These are phyloP conservation scores for Penicillium sp. DNA, from an alignment of 2,329 filamentous ascomycete genomes.

Conservation along the genomic window DNA sequence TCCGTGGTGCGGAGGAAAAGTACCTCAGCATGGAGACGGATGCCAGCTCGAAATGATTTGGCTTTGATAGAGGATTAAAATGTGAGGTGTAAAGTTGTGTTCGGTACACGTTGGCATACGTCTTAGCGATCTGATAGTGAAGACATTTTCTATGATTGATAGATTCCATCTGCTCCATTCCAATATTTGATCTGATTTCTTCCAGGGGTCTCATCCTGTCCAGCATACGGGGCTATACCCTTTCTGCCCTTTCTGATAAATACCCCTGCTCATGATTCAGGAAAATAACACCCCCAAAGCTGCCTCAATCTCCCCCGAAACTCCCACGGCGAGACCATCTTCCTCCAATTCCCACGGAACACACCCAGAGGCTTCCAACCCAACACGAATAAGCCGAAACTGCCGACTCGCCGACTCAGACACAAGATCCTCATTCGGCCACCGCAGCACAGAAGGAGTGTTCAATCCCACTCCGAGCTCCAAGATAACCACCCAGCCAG, in stretches of 20 bases:
- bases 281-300: neutral
- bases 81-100: neutral
- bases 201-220: neutral
- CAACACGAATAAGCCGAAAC: conserved; percentile 2
- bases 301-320: conserved; percentile 3
- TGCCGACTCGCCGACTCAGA: neutral
- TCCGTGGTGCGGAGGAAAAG: conserved; percentile 77
- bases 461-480: neutral
- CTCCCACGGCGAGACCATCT: neutral
- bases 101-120: neutral
- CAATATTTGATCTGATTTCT: neutral
- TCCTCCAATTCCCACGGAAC: conserved; percentile 1
- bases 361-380: neutral
- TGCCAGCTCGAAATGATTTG: conserved; percentile 4
- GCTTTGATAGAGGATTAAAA: neutral
- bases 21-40: conserved; percentile 54
- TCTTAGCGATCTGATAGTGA: conserved; percentile 8
- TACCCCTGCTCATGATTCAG: neutral
- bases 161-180: neutral
- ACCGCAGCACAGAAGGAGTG: neutral
- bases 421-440: neutral
- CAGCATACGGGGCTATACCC: neutral
- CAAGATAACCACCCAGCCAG: neutral
- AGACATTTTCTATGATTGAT: conserved; percentile 13
- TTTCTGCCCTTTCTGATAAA: neutral